A percentile compares a stretch with the other conserved stretches of the same genome.
Conservation (phyloP, 2,329 filamentous ascomycete species). For the Fusarium torulosum region DNA sequence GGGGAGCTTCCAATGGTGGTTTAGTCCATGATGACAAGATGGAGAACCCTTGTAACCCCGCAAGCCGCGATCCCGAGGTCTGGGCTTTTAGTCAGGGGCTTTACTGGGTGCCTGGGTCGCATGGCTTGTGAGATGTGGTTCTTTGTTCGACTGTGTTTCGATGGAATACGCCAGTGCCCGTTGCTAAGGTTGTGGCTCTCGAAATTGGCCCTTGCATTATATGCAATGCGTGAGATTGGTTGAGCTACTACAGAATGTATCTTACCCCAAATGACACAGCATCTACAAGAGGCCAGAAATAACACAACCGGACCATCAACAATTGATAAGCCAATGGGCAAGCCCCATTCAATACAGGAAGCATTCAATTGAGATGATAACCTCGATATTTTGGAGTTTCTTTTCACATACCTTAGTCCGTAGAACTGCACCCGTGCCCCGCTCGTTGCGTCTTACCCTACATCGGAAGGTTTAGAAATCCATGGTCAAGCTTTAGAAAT, state of each 20-base stretch:
- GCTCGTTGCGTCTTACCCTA: too few species aligned
- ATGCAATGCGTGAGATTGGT: background rate
- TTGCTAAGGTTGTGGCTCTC: background rate
- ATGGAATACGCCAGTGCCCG: background rate
- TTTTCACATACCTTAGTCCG: too few species aligned
- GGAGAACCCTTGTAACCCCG: slow-evolving; percentile 36
- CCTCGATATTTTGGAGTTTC: background rate
- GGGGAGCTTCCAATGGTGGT: slow-evolving; percentile 33
- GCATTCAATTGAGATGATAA: background rate
- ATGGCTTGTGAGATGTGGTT: slow-evolving; percentile 20
- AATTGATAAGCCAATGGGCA: background rate
- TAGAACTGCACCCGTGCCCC: too few species aligned
- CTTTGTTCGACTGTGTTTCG: background rate
- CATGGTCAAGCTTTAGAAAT: too few species aligned
- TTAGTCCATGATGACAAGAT: slow-evolving; percentile 20
- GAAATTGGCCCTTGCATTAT: background rate
- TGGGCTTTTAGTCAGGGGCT: background rate
- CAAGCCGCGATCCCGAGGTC: slow-evolving; percentile 25
- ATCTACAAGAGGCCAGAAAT: background rate
- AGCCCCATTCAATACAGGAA: background rate
- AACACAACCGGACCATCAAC: background rate
- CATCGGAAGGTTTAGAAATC: too few species aligned
- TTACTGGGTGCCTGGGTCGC: background rate
- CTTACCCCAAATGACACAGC: background rate
- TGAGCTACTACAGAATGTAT: background rate